phyloP scores from a whole-genome alignment of 768 basidiomycete species.

The Mycena belliarum region DNA sequence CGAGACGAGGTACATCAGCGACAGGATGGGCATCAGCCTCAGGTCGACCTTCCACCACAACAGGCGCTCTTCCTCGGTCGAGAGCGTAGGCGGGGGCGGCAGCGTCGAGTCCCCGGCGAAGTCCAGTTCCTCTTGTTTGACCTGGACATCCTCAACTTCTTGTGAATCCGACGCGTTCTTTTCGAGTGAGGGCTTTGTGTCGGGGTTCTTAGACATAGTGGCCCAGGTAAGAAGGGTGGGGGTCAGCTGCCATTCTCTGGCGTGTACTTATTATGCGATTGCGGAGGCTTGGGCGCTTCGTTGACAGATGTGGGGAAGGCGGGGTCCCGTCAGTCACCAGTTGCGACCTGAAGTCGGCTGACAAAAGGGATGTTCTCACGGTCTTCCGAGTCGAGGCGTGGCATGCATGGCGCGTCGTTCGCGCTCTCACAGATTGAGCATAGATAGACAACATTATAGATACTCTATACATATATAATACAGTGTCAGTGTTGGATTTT shows the following conservation, averaged over 20 bases:
- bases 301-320: slow-evolving; percentile 5
- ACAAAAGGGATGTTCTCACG: neutral
- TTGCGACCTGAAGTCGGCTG: neutral
- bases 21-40: slow-evolving; percentile 59
- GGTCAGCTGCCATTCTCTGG: slow-evolving; percentile 1
- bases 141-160: slow-evolving; percentile 16
- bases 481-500: slow-evolving; percentile 3
- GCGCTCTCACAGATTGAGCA: neutral
- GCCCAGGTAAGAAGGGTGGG: neutral
- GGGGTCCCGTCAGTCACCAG: neutral
- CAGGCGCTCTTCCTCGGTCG: slow-evolving; percentile 49
- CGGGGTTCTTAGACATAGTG: slow-evolving; percentile 17
- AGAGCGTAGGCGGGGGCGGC: slow-evolving; percentile 47
- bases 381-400: neutral
- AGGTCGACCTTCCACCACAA: slow-evolving; percentile 62
- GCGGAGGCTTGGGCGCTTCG: neutral
- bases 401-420: too few species aligned
- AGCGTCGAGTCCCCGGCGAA: slow-evolving; percentile 48
- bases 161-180: slow-evolving; percentile 14
- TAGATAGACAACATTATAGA: neutral
- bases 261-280: neutral
- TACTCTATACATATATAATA: neutral
- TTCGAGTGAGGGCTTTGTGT: slow-evolving; percentile 20
- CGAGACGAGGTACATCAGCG: slow-evolving; percentile 61
- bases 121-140: slow-evolving; percentile 25